Conservation (phyloP, 306 rosid genomes). For the Fragaria vesca region DNA sequence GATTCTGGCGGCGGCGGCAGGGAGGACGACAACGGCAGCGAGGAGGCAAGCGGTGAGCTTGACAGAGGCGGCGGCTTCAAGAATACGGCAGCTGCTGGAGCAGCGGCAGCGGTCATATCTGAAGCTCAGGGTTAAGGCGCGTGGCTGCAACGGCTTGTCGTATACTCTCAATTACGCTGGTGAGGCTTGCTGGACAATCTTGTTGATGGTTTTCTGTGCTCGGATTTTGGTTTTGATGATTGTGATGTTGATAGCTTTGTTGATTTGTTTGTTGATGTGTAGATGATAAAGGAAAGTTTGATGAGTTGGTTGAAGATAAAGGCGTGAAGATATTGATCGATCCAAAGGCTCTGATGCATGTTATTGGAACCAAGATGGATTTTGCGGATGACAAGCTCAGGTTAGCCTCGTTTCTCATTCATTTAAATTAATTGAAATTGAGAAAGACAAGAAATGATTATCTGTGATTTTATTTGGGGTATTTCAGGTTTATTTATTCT, state of each 20-base stretch:
- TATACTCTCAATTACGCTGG: too few species aligned
- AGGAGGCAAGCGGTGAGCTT: slow-evolving; percentile 69
- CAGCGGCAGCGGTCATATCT: slow-evolving; percentile 70
- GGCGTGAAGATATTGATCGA: not conserved
- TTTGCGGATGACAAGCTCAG: too few species aligned
- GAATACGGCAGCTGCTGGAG: slow-evolving; percentile 59
- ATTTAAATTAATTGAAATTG: too few species aligned
- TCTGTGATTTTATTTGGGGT: not conserved
- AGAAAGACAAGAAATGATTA: not conserved
- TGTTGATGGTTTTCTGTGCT: too few species aligned
- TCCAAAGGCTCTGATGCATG: not conserved
- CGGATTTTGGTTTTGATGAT: slow-evolving; percentile 2
- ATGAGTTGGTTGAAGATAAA: not conserved
- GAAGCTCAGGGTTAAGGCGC: slow-evolving; percentile 85
- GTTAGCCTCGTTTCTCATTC: too few species aligned
- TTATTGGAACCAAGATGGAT: too few species aligned
- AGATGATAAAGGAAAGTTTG: not conserved
- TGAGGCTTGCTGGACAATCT: too few species aligned
- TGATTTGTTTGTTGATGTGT: slow-evolving; percentile 9
- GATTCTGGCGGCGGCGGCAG: slow-evolving; percentile 26
- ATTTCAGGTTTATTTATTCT: not conserved
- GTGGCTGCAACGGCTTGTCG: slow-evolving; percentile 49
- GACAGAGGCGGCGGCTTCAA: slow-evolving; percentile 68
- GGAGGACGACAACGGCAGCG: slow-evolving; percentile 35
- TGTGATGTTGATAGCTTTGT: not conserved